Percentiles rank a stretch among this genome's conserved stretches.
phyloP scores from a whole-genome alignment of 176 grass and related monocot genomes.

The Musa schizocarpa region DNA sequence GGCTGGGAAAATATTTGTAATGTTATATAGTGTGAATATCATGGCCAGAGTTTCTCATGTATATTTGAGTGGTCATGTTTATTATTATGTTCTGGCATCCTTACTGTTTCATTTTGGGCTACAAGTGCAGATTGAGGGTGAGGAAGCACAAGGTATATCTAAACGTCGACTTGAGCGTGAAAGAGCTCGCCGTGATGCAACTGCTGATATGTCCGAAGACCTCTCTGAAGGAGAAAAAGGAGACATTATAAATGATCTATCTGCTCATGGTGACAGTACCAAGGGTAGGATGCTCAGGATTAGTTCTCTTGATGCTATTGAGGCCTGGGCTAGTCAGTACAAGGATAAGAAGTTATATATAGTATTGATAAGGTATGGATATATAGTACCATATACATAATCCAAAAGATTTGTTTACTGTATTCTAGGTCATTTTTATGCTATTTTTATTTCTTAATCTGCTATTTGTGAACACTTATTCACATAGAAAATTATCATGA shows the following conservation, averaged over 20 bases:
- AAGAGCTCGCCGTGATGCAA: constrained; percentile 51
- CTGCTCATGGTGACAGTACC: constrained; percentile 58
- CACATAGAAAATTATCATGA: background rate
- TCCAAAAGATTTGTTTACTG: background rate
- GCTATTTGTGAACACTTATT: too few relatives aligned
- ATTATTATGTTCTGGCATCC: background rate
- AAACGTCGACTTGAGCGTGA: constrained; percentile 58
- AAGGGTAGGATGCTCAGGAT: constrained; percentile 46
- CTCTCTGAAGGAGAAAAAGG: constrained; percentile 77
- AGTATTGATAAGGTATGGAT: constrained; percentile 55
- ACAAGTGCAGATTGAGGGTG: constrained; percentile 59
- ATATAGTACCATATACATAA: background rate
- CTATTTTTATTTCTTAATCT: background rate
- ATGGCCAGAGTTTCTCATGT: too few relatives aligned
- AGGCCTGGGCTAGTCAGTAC: constrained; percentile 39
- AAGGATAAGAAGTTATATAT: constrained; percentile 60
- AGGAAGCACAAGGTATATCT: constrained; percentile 50
- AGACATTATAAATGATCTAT: constrained; percentile 47
- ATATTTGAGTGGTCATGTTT: background rate
- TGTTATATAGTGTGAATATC: background rate
- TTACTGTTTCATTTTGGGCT: background rate
- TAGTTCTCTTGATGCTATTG: constrained; percentile 49
- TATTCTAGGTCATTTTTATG: background rate
- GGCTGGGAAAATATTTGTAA: background rate
- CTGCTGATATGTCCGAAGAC: constrained; percentile 77